Evolutionary conservation across 345 rosid genomes (phyloP), one percentile per base, ranked within the genome.

Genomic region (Eucalyptus pauciflora): DNA sequence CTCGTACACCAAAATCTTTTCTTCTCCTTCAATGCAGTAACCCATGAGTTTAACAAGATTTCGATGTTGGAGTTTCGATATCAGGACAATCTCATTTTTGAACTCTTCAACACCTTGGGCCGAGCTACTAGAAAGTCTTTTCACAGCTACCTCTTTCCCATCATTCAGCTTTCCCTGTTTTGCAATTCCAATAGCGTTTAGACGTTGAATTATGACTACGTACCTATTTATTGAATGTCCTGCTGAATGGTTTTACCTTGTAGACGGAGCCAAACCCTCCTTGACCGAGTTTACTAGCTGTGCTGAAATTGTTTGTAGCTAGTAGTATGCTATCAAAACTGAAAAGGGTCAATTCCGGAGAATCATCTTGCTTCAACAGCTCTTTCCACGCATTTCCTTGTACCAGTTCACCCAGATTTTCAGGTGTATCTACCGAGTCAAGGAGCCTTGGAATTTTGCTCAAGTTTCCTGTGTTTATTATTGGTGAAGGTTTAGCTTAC

Each of bases 31-130:
- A 87, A 91, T 86, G 87, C 97, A 95, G 88, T 94, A 95, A 8
- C 98, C 97, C 4, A 93, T 71, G 56, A 95, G 93, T 41, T 89
- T 95, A 81, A 96, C 97, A 50, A 96, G 92, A 87, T 95, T 95
- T 45, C 93, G 86, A 89, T 96, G 97, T 86, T 96, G 97, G 41
- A 96, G 92, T 88, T 92, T 93, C 2, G 96, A 90, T 31, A 96
- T 94, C 58, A 95, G 90, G 25, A 90, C 58, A 13, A 95, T 94
- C 87, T 96, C 97, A 64, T 94, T 96, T 88, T 88, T 91, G 71
- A 96, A 94, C 69, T 96, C 96, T 86, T 91, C 89, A 0, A 92
- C 64, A 18, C 98, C 98, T 92, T 95, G 96, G 20, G 95, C 92
- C 2, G 99, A 96, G 31, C 86, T 88, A 13, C 92, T 83, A 13